phyloP scores from a whole-genome alignment of 805 yeast genomes.

The Sugiyamaella qingdaonensis region DNA sequence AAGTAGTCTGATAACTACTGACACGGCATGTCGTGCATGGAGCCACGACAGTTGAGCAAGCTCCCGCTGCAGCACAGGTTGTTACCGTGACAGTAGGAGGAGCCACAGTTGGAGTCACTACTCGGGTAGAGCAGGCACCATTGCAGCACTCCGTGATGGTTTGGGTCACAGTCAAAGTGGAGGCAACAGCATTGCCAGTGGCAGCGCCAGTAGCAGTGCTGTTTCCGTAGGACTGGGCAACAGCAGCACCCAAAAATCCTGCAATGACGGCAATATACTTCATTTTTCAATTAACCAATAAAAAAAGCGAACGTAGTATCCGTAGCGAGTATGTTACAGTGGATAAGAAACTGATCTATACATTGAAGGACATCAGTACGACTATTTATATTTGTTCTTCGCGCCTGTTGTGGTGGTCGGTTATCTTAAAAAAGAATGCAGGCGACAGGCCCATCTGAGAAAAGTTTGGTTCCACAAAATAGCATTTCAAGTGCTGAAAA shows the following conservation, averaged over 20 bases:
- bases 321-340: no score
- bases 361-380: no score
- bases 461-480: no score
- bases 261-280: not conserved
- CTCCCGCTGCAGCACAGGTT: conserved; percentile 7
- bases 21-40: conserved; percentile 14
- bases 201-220: conserved; percentile 1
- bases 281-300: no score
- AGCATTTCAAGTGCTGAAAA: no score
- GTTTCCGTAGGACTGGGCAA: not conserved
- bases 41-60: conserved; percentile 7
- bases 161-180: conserved; percentile 21
- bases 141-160: conserved; percentile 19
- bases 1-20: conserved; percentile 12
- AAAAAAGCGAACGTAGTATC: no score
- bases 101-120: conserved; percentile 9
- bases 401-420: no score
- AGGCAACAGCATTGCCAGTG: conserved; percentile 7
- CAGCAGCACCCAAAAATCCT: not conserved
- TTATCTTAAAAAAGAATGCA: no score
- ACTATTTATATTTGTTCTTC: no score
- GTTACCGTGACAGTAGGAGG: conserved; percentile 15
- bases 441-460: no score
- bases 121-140: conserved; percentile 15
- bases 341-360: no score